A percentile compares a stretch with the other conserved stretches of the same genome.
phyloP scores from a whole-genome alignment of 2,329 filamentous ascomycete genomes.

The Colletotrichum scovillei region DNA sequence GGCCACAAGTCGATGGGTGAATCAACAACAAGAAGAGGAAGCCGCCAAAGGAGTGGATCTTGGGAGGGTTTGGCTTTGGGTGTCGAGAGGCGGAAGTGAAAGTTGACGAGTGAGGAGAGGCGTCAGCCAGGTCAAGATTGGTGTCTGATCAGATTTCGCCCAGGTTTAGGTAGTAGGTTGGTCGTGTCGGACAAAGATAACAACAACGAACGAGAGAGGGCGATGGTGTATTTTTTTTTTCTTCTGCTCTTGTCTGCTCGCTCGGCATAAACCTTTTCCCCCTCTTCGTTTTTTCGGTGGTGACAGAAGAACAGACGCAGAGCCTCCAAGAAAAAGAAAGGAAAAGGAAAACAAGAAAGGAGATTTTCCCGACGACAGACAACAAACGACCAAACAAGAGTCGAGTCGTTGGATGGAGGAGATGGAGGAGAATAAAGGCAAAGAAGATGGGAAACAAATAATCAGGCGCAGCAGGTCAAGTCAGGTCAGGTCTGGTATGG shows the following conservation, averaged over 20 bases:
- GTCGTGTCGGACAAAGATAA: constrained; percentile 27
- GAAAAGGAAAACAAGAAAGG: constrained; percentile 1
- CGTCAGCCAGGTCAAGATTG: constrained; percentile 23
- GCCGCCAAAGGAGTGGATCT: constrained; percentile 29
- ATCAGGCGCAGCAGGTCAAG: not conserved
- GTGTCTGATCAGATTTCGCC: constrained; percentile 10
- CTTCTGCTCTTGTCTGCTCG: not conserved
- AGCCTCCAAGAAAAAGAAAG: constrained; percentile 24
- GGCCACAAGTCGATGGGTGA: constrained; percentile 1
- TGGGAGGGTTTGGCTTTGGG: not conserved
- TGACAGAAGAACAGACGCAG: constrained; percentile 31
- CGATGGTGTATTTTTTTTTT: constrained; percentile 22
- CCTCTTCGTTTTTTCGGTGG: constrained; percentile 19
- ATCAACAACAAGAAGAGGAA: constrained; percentile 28
- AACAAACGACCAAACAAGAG: not conserved
- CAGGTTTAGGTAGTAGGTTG: constrained; percentile 14
- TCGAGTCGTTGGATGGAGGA: not conserved
- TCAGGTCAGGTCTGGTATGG: not conserved
- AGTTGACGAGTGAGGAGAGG: constrained; percentile 22
- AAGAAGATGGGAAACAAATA: constrained; percentile 8
- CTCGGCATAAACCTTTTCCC: constrained; percentile 13
- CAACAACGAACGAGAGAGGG: constrained; percentile 6
- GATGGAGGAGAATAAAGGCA: not conserved
- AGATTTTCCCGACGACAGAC: not conserved
- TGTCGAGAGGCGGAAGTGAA: not conserved